Evolutionary conservation across 2,329 filamentous ascomycete genomes (phyloP).

Genomic region (Aspergillus neoniger): DNA sequence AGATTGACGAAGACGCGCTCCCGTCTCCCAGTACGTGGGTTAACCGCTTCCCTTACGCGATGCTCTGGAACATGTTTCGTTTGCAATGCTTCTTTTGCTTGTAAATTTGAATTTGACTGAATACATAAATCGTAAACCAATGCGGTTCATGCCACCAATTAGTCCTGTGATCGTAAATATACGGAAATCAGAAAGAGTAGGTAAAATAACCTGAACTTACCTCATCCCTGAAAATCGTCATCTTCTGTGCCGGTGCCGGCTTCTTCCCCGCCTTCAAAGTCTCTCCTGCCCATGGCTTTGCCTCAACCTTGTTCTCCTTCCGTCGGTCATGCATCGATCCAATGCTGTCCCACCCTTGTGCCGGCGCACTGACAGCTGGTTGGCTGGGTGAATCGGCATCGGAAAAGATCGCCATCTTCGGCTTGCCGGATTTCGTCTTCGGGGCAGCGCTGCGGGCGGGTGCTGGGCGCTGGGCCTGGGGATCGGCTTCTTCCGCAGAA

Average conservation of each 20-base stretch:
- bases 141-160: slow-evolving; percentile 63
- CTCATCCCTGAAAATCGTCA: slow-evolving; percentile 93
- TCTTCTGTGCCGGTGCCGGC: slow-evolving; percentile 73
- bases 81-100: slow-evolving; percentile 39
- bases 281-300: slow-evolving; percentile 89
- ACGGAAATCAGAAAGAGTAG: slow-evolving; percentile 50
- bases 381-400: slow-evolving; percentile 67
- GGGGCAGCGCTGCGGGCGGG: slow-evolving; percentile 50
- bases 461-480: slow-evolving; percentile 64
- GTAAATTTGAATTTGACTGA: slow-evolving; percentile 48
- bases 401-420: slow-evolving; percentile 89
- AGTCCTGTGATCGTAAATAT: slow-evolving; percentile 96
- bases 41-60: slow-evolving; percentile 78
- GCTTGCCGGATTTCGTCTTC: slow-evolving; percentile 66
- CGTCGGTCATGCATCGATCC: slow-evolving; percentile 82
- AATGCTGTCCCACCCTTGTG: slow-evolving; percentile 89
- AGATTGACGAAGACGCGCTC: slow-evolving; percentile 88
- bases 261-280: slow-evolving; percentile 85
- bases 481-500: slow-evolving; percentile 55
- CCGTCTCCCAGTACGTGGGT: slow-evolving; percentile 77
- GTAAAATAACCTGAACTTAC: slow-evolving; percentile 63
- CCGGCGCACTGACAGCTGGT: slow-evolving; percentile 54
- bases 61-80: slow-evolving; percentile 66
- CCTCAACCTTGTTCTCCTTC: slow-evolving; percentile 88
- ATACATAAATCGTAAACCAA: slow-evolving; percentile 54